Evolutionary conservation across 2,329 filamentous ascomycete genomes (phyloP).

Genomic region (Lasiodiplodia citricola): DNA sequence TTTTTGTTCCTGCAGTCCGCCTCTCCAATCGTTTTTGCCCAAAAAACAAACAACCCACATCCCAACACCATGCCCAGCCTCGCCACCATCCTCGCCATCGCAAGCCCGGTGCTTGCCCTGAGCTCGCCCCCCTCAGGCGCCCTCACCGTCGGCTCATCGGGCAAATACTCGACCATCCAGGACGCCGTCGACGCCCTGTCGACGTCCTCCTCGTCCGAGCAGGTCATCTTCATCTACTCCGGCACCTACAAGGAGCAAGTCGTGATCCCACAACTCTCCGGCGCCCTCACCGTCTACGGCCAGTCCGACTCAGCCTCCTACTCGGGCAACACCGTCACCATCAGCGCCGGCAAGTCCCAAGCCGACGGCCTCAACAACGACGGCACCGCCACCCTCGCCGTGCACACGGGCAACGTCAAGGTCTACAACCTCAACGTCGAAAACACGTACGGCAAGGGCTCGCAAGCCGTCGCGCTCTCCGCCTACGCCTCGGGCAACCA

Average conservation of each 20-base stretch:
- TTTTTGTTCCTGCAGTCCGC: neutral
- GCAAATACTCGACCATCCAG: conserved; percentile 54
- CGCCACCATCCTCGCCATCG: conserved; percentile 13
- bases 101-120: conserved; percentile 31
- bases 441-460: conserved; percentile 44
- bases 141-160: conserved; percentile 47
- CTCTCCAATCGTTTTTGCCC: neutral
- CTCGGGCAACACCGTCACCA: conserved; percentile 60
- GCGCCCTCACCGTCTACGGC: conserved; percentile 61
- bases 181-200: conserved; percentile 60
- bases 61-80: conserved; percentile 8
- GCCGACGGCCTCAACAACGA: conserved; percentile 53
- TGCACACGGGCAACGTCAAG: conserved; percentile 55
- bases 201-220: conserved; percentile 50
- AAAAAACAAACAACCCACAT: neutral
- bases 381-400: conserved; percentile 52
- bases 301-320: conserved; percentile 60
- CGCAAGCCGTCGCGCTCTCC: conserved; percentile 56
- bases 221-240: conserved; percentile 64
- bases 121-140: conserved; percentile 55
- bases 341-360: conserved; percentile 49
- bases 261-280: conserved; percentile 52
- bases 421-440: conserved; percentile 65
- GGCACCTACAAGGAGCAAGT: conserved; percentile 66
- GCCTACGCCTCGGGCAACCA: conserved; percentile 53